phyloP scores from a whole-genome alignment of 768 basidiomycete genomes.

The Psilocybe azurescens region DNA sequence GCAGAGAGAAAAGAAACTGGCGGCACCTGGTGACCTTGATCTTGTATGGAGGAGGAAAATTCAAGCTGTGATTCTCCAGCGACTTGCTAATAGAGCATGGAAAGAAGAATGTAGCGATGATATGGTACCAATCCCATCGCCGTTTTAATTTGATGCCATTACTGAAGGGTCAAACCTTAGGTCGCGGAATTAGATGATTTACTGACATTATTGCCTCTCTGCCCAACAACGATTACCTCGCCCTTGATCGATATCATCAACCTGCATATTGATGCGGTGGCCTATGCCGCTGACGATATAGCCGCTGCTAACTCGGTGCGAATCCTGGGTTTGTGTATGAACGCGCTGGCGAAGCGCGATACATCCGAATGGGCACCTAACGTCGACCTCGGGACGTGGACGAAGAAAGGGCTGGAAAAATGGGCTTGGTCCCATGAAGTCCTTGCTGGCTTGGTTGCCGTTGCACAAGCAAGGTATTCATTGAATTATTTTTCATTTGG shows the following conservation, averaged over 20 bases:
- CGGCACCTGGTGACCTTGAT: slow-evolving; percentile 48
- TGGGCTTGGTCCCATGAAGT: slow-evolving; percentile 68
- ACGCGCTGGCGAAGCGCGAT: slow-evolving; percentile 50
- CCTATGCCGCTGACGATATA: slow-evolving; percentile 7
- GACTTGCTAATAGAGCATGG: slow-evolving; percentile 47
- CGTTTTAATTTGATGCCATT: slow-evolving; percentile 2
- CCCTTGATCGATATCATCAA: slow-evolving; percentile 52
- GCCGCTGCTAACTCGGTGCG: slow-evolving; percentile 49
- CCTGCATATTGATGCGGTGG: slow-evolving; percentile 25
- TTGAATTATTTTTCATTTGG: neutral
- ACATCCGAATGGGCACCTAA: slow-evolving; percentile 49
- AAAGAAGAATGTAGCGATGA: slow-evolving; percentile 36
- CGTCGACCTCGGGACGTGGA: slow-evolving; percentile 58
- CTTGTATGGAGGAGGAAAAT: slow-evolving; percentile 61
- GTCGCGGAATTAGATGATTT: slow-evolving; percentile 58
- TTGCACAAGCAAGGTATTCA: slow-evolving; percentile 50
- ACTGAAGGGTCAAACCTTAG: slow-evolving; percentile 33
- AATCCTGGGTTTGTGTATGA: slow-evolving; percentile 66
- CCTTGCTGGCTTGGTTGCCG: slow-evolving; percentile 56
- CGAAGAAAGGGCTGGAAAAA: slow-evolving; percentile 41
- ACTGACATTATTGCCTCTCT: slow-evolving; percentile 55
- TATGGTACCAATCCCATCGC: slow-evolving; percentile 38
- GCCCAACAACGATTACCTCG: slow-evolving; percentile 48
- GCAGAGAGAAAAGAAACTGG: slow-evolving; percentile 52
- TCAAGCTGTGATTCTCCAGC: slow-evolving; percentile 51